These are phyloP conservation scores for Coniosporium tulheliwenetii DNA, from an alignment of 2,329 filamentous ascomycete species.

Conservation along the genomic window DNA sequence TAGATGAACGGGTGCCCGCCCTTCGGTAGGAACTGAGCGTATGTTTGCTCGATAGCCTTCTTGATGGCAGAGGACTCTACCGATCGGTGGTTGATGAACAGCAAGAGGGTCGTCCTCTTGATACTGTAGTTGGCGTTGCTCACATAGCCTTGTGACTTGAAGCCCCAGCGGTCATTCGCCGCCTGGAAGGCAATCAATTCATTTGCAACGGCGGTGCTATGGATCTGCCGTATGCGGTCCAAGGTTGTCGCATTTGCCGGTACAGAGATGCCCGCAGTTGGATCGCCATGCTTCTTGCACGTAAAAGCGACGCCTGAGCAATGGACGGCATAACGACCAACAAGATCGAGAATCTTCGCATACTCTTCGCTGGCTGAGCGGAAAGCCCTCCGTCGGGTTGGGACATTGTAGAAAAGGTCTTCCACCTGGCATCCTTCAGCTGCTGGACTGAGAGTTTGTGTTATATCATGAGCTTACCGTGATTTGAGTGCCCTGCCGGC, in stretches of 20 bases:
- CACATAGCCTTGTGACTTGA: constrained; percentile 63
- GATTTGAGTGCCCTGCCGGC: constrained; percentile 82
- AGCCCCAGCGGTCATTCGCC: constrained; percentile 64
- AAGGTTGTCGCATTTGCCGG: constrained; percentile 54
- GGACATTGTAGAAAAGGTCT: constrained; percentile 93
- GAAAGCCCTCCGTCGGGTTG: constrained; percentile 75
- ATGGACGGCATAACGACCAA: constrained; percentile 86
- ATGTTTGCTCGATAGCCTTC: constrained; percentile 82
- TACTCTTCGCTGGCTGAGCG: constrained; percentile 88
- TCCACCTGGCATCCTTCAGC: constrained; percentile 42
- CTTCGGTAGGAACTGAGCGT: constrained; percentile 76
- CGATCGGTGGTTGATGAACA: constrained; percentile 93
- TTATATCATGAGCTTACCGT: constrained; percentile 36
- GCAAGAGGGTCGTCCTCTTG: constrained; percentile 71
- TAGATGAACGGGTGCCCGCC: constrained; percentile 90
- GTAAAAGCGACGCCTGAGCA: constrained; percentile 85
- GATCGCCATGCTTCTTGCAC: constrained; percentile 91
- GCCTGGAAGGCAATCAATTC: constrained; percentile 67
- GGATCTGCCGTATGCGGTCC: constrained; percentile 81
- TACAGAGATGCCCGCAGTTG: constrained; percentile 66
- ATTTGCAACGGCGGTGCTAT: constrained; percentile 71
- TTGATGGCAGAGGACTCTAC: constrained; percentile 83
- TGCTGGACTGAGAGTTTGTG: not conserved
- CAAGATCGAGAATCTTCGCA: constrained; percentile 91
- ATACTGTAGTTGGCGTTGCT: constrained; percentile 92